A percentile compares a stretch with the other conserved stretches of the same genome.
phyloP scores from a whole-genome alignment of 2,329 filamentous ascomycete genomes.

The Seiridium unicorne region DNA sequence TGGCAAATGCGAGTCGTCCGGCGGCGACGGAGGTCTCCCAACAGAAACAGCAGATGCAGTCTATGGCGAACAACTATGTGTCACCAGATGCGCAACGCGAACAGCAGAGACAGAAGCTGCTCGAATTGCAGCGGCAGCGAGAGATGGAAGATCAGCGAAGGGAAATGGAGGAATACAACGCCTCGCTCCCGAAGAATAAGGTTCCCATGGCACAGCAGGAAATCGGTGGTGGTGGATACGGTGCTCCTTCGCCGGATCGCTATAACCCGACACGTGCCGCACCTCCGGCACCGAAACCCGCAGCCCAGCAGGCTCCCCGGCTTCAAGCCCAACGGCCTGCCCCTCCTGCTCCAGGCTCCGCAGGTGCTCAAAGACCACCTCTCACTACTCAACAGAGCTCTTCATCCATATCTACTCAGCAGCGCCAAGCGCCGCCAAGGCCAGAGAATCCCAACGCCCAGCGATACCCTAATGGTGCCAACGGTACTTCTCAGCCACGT shows the following conservation, averaged over 20 bases:
- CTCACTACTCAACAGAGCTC: slow-evolving; percentile 50
- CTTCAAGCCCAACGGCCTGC: slow-evolving; percentile 77
- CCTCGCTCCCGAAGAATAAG: slow-evolving; percentile 79
- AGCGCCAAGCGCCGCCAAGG: slow-evolving; percentile 39
- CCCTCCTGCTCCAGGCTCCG: slow-evolving; percentile 62
- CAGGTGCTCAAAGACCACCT: slow-evolving; percentile 40
- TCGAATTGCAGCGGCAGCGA: slow-evolving; percentile 55
- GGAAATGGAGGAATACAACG: slow-evolving; percentile 86
- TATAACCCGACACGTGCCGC: slow-evolving; percentile 86
- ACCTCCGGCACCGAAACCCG: slow-evolving; percentile 70
- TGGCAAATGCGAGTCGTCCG: slow-evolving; percentile 39
- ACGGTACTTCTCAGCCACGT: slow-evolving; percentile 47
- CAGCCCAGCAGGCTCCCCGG: slow-evolving; percentile 52
- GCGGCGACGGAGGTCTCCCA: slow-evolving; percentile 46
- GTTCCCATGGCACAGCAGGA: slow-evolving; percentile 85
- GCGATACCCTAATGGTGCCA: slow-evolving; percentile 56
- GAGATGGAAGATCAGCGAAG: slow-evolving; percentile 67
- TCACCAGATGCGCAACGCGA: slow-evolving; percentile 50
- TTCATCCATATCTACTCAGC: slow-evolving; percentile 35
- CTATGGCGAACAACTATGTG: slow-evolving; percentile 52
- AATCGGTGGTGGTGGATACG: slow-evolving; percentile 67
- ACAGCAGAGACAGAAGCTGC: slow-evolving; percentile 61
- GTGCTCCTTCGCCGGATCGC: slow-evolving; percentile 51
- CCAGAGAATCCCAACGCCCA: slow-evolving; percentile 50
- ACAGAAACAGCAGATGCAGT: slow-evolving; percentile 58